Conservation (phyloP, 2,329 filamentous ascomycete species). For the Botrytis aclada region DNA sequence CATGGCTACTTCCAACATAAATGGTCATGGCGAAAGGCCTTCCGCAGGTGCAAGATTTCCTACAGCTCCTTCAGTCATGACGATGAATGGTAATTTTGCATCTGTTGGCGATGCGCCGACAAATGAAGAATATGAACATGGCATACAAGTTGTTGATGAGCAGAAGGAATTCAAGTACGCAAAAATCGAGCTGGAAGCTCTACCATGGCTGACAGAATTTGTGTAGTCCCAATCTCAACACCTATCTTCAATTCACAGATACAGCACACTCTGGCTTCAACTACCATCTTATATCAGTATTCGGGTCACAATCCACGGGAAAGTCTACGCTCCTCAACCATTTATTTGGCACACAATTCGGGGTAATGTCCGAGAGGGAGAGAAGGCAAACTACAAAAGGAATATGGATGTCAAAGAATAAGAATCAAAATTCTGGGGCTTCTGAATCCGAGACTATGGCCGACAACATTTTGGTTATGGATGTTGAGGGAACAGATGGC, state of each 20-base stretch:
- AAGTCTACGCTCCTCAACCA: constrained; percentile 97
- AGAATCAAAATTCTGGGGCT: constrained; percentile 53
- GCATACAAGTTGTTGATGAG: constrained; percentile 94
- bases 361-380: constrained; percentile 94
- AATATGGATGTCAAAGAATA: constrained; percentile 99
- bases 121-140: constrained; percentile 76
- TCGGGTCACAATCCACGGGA: constrained; percentile 96
- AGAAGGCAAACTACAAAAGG: constrained; percentile 96
- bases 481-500: constrained; percentile 96
- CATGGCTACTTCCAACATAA: constrained; percentile 32
- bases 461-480: constrained; percentile 98
- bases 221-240: constrained; percentile 68
- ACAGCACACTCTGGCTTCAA: constrained; percentile 92
- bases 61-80: constrained; percentile 38
- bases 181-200: constrained; percentile 5
- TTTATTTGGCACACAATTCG: constrained; percentile 93
- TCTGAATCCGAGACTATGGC: constrained; percentile 66
- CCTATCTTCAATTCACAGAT: constrained; percentile 76
- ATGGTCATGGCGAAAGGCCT: constrained; percentile 32
- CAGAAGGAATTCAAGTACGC: constrained; percentile 94
- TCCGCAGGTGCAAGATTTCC: constrained; percentile 34
- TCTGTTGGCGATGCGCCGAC: constrained; percentile 64
- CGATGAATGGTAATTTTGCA: constrained; percentile 80
- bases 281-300: constrained; percentile 98
- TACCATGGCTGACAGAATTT: constrained; percentile 24